These are phyloP conservation scores for Xylaria venustula DNA, from an alignment of 495 filamentous ascomycete genomes.

Conservation along the genomic window DNA sequence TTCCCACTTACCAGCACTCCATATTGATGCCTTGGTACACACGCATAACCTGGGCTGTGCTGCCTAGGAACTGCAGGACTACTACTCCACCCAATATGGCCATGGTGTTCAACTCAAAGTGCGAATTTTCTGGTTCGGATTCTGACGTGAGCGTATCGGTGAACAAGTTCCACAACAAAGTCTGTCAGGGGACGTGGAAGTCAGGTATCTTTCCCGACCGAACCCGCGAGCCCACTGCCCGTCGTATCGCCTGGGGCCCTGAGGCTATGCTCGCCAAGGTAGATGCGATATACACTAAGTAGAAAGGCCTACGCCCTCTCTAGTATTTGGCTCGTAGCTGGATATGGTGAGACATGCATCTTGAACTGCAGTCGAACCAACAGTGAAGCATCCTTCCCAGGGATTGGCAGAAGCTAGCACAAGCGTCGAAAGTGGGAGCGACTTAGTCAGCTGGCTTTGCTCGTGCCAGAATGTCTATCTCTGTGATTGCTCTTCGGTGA, in stretches of 20 bases:
- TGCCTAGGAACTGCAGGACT: not conserved
- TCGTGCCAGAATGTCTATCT: too few species aligned
- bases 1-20: not conserved
- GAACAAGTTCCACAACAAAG: constrained; percentile 2
- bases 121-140: constrained; percentile 16
- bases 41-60: too few species aligned
- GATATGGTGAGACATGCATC: constrained; percentile 1
- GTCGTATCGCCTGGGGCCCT: not conserved
- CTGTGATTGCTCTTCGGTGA: too few species aligned
- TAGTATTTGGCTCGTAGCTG: not conserved
- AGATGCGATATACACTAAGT: not conserved
- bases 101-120: not conserved
- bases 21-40: not conserved
- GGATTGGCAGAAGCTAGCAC: not conserved
- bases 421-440: not conserved
- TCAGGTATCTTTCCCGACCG: constrained; percentile 5
- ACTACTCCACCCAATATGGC: not conserved
- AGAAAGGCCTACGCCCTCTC: not conserved
- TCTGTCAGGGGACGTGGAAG: not conserved
- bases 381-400: not conserved
- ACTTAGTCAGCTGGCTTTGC: not conserved
- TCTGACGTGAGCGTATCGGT: constrained; percentile 23
- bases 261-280: constrained; percentile 6
- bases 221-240: not conserved
- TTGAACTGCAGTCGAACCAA: not conserved